Base-by-base conservation (phyloP, 148 eudicot species). In the Fagopyrum homotropicum region DNA sequence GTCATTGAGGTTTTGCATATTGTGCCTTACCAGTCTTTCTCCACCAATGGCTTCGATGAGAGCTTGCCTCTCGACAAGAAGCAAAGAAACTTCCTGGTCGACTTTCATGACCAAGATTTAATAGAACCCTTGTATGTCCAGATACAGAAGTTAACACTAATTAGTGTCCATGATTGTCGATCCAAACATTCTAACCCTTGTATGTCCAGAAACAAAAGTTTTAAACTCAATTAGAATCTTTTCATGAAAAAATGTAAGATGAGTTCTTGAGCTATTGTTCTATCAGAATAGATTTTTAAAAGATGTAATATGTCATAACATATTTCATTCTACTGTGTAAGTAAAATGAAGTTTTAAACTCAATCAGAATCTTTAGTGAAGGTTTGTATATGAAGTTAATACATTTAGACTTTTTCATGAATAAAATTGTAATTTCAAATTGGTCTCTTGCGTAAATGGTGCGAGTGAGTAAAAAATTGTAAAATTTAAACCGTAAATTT, bases 1-100 rank as follows among this genome's bases (percentile, higher is more conserved):
- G 12, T 49, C 0, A 12, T 54, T 12, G 10, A 70, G 45, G 9
- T 43, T 68, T 15, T 60, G 54, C 43, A 59, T 44, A 63, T n/a
- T 35, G 63, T 10, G 43, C 15, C 89, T 79, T 83, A 87, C 93
- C 81, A 80, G 82, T 66, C 77, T 86, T 82, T 89, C 93, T 48
- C 91, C 88, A 69, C 83, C 93, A 88, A 89, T 89, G 56, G 93
- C 93, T 73, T 86, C 90, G 81, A 87, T 89, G 29, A 89, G 77
- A 16, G 93, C 90, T 81, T 89, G 93, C 66, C 90, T 85, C 85
- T 89, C 93, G 52, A 89, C 93, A 79, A 89, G 81, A 52, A 89
- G 88, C 73, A 89, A 81, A 2, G 93, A 91, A 69, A 89, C 85
- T 77, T 87, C 79, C 78, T 89, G 93, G 75, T 85, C 87, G 51